Evolutionary conservation across 1,139 yeast genomes (phyloP).

Genomic region (Arxiozyma slooffiae): DNA sequence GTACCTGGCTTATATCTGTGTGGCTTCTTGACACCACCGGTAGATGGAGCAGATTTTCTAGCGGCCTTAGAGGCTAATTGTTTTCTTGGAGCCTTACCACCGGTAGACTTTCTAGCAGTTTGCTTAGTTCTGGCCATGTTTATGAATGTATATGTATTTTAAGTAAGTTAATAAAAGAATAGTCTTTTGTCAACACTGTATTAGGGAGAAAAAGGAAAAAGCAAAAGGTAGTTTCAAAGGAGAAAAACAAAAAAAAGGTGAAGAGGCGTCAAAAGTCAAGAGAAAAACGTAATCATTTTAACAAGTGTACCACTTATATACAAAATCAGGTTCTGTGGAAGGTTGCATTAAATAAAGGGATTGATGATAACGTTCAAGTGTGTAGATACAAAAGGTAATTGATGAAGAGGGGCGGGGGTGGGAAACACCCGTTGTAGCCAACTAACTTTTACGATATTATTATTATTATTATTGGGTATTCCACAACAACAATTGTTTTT

Average conservation of each 20-base stretch:
- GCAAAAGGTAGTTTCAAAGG: too few relatives aligned
- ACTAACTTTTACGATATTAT: not conserved
- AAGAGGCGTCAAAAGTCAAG: too few relatives aligned
- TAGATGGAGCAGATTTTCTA: slow-evolving; percentile 94
- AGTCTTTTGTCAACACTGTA: not conserved
- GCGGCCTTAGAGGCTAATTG: slow-evolving; percentile 99
- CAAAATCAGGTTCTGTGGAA: not conserved
- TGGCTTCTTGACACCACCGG: slow-evolving; percentile 99
- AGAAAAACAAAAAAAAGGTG: not conserved
- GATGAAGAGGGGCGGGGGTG: too few relatives aligned
- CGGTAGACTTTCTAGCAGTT: slow-evolving; percentile 97
- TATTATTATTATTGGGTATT: not conserved
- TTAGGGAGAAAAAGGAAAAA: not conserved
- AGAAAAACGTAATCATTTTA: too few relatives aligned
- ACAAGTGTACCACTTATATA: not conserved
- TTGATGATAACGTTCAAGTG: too few relatives aligned
- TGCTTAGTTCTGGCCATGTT: slow-evolving; percentile 97
- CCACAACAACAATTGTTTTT: not conserved
- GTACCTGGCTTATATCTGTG: slow-evolving; percentile 99
- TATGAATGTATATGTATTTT: not conserved
- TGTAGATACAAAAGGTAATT: not conserved
- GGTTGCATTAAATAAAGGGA: not conserved
- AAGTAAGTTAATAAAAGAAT: not conserved
- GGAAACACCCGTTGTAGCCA: not conserved
- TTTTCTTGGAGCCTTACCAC: slow-evolving; percentile 99